Percentiles rank a stretch among this genome's conserved stretches.
Evolutionary conservation across 2,329 filamentous ascomycete species (phyloP).

Genomic region (Trichoderma harzianum): DNA sequence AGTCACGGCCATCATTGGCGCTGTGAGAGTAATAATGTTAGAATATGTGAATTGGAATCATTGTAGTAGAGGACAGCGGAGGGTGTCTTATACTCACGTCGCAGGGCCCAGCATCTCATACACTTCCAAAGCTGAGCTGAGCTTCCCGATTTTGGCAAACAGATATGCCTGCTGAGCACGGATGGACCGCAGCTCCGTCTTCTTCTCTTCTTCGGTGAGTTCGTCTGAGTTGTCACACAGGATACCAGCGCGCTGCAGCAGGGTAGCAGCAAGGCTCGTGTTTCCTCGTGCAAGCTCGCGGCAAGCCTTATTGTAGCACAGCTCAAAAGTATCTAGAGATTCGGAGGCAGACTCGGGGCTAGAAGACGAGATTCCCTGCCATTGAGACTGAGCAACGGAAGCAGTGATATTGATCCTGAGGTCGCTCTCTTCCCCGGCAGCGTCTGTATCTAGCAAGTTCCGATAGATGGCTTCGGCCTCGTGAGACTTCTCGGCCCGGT

Average conservation of each 20-base stretch:
- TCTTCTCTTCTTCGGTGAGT: constrained; percentile 69
- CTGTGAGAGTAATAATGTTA: background rate
- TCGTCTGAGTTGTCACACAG: constrained; percentile 73
- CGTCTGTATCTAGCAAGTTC: constrained; percentile 47
- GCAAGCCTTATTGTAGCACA: constrained; percentile 77
- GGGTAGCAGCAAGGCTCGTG: constrained; percentile 58
- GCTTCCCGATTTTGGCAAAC: constrained; percentile 61
- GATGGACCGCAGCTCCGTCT: constrained; percentile 70
- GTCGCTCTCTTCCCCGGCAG: constrained; percentile 61
- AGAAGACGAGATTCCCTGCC: constrained; percentile 51
- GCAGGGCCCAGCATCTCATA: constrained; percentile 58
- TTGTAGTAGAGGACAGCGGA: background rate
- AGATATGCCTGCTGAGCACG: constrained; percentile 74
- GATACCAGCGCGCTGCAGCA: constrained; percentile 67
- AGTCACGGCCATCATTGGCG: constrained; percentile 53
- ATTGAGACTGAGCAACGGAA: constrained; percentile 68
- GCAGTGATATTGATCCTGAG: constrained; percentile 74
- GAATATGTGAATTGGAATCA: background rate
- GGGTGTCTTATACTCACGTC: constrained; percentile 48
- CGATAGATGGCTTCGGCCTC: constrained; percentile 63
- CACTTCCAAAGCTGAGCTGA: constrained; percentile 61
- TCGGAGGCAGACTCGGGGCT: constrained; percentile 48
- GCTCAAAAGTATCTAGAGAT: constrained; percentile 72
- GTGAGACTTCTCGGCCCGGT: constrained; percentile 70
- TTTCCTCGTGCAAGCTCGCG: constrained; percentile 67